A percentile compares a stretch with the other conserved stretches of the same genome.
Conservation (phyloP, 1,284 basidiomycete genomes). For the Heterobasidion irregulare region DNA sequence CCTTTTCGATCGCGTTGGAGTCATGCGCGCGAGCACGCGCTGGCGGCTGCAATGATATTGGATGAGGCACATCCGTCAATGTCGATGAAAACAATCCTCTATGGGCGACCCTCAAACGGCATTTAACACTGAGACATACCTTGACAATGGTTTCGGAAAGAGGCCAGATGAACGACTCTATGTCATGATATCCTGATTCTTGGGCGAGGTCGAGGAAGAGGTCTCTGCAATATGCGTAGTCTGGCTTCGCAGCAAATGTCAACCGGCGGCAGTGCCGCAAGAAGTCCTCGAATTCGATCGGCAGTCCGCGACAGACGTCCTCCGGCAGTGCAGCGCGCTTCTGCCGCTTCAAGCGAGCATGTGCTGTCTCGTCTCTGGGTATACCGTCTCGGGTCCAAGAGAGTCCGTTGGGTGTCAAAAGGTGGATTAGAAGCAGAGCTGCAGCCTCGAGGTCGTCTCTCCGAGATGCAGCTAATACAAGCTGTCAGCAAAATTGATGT, state of each 20-base stretch:
- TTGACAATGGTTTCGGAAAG: conserved; percentile 29
- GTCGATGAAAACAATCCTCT: background rate
- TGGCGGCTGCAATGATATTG: background rate
- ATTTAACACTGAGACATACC: conserved; percentile 9
- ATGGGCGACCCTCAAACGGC: background rate
- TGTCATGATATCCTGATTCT: conserved; percentile 48
- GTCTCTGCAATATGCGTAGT: conserved; percentile 54
- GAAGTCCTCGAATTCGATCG: conserved; percentile 66
- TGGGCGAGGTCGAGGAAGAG: conserved; percentile 50
- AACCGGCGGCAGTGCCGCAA: conserved; percentile 59
- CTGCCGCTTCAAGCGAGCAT: conserved; percentile 50
- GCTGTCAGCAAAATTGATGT: background rate
- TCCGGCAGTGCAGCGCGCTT: conserved; percentile 53
- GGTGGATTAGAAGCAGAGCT: conserved; percentile 70
- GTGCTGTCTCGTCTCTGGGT: conserved; percentile 55
- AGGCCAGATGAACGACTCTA: conserved; percentile 64
- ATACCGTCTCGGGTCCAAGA: conserved; percentile 71
- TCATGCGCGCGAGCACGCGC: conserved; percentile 4
- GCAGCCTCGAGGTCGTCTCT: conserved; percentile 70
- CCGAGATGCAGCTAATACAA: conserved; percentile 44
- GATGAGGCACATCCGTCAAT: background rate
- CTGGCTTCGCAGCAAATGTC: conserved; percentile 56
- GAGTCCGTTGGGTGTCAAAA: conserved; percentile 66
- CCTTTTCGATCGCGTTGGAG: conserved; percentile 36
- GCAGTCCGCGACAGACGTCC: conserved; percentile 61